phyloP scores from a whole-genome alignment of 768 basidiomycete genomes.

The Macrocybe gigantea region DNA sequence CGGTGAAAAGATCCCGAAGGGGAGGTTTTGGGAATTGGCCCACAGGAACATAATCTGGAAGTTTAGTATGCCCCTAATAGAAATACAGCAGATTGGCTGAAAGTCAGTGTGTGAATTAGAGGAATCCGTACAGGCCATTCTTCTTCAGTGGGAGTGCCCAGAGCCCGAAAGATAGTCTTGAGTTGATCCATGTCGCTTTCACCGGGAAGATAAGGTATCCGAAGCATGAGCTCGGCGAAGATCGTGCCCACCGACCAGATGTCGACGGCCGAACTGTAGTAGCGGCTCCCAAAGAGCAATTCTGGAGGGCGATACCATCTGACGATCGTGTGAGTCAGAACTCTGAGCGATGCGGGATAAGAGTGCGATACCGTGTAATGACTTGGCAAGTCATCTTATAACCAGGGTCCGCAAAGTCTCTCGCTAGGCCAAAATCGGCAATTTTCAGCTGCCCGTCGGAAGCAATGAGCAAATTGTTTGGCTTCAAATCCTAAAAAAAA shows the following conservation, averaged over 20 bases:
- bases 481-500: slow-evolving; percentile 80
- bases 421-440: slow-evolving; percentile 97
- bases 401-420: slow-evolving; percentile 93
- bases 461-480: slow-evolving; percentile 95
- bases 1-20: slow-evolving; percentile 84
- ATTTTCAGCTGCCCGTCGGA: slow-evolving; percentile 90
- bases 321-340: slow-evolving; percentile 2
- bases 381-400: slow-evolving; percentile 98
- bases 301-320: slow-evolving; percentile 99
- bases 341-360: slow-evolving; percentile 3
- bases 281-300: slow-evolving; percentile 83
- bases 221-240: slow-evolving; percentile 94
- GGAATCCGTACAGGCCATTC: slow-evolving; percentile 83
- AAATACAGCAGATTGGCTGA: not conserved
- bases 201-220: slow-evolving; percentile 92
- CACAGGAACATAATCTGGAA: slow-evolving; percentile 86
- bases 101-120: not conserved
- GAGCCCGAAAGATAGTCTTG: slow-evolving; percentile 87
- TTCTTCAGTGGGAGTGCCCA: slow-evolving; percentile 94
- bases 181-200: slow-evolving; percentile 97
- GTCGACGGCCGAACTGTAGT: slow-evolving; percentile 90
- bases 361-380: slow-evolving; percentile 74
- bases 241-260: slow-evolving; percentile 98
- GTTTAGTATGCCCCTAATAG: slow-evolving; percentile 75
- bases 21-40: slow-evolving; percentile 82